Conservation (phyloP, 108 stramenopile species). For the Aurantiochytrium sp. region DNA sequence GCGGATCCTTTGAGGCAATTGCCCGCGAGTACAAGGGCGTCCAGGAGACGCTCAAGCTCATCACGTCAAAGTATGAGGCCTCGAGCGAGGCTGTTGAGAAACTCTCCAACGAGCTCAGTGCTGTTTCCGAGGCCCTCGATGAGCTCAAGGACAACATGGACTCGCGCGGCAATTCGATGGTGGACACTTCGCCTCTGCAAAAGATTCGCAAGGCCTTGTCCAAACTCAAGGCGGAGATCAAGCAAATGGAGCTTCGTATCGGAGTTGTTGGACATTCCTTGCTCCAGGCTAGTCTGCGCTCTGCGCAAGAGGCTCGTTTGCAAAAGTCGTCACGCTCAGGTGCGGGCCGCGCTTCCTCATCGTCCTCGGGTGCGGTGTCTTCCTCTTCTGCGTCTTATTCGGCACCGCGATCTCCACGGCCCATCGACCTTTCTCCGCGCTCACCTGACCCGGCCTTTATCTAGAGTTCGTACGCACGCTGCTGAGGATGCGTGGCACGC, state of each 20-base stretch:
- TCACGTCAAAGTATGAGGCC: background rate
- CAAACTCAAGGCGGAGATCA: conserved; percentile 50
- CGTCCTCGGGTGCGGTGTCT: no score
- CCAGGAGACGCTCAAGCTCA: conserved; percentile 19
- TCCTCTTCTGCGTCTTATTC: background rate
- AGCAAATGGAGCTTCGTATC: conserved; percentile 53
- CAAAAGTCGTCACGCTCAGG: background rate
- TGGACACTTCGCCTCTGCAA: conserved; percentile 57
- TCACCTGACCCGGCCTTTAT: background rate
- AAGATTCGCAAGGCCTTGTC: conserved; percentile 53
- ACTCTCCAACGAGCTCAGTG: conserved; percentile 41
- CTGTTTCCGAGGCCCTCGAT: conserved; percentile 42
- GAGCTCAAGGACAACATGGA: conserved; percentile 51
- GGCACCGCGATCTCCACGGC: background rate
- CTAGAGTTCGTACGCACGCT: background rate
- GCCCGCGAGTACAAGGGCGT: conserved; percentile 22
- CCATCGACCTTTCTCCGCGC: background rate
- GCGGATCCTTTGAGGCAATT: conserved; percentile 37
- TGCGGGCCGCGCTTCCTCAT: no score
- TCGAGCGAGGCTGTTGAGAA: conserved; percentile 13
- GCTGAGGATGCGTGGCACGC: background rate
- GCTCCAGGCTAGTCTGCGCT: conserved; percentile 29
- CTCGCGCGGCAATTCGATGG: conserved; percentile 44
- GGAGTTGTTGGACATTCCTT: conserved; percentile 55
- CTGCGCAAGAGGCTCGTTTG: background rate